phyloP scores from a whole-genome alignment of 257 asterid genomes.

The Solanum tacnaense region DNA sequence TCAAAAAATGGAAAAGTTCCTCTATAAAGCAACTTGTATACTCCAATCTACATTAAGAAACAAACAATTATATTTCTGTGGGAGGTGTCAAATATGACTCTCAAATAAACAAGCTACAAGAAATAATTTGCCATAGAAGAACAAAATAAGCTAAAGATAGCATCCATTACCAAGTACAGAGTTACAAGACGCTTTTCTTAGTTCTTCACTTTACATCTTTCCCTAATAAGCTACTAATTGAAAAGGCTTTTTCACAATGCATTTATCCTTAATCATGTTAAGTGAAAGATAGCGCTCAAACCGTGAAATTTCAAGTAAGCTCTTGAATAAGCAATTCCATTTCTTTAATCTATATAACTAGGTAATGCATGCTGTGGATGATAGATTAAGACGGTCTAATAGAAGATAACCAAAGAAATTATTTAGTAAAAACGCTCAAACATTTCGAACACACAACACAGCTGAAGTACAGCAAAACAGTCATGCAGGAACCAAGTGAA shows the following conservation, averaged over 20 bases:
- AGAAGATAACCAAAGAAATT: constrained; percentile 11
- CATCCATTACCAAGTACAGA: background rate
- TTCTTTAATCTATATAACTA: background rate
- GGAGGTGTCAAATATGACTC: background rate
- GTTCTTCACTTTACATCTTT: background rate
- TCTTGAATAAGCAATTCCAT: background rate
- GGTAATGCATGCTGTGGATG: background rate
- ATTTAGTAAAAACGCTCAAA: background rate
- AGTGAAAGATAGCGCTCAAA: background rate
- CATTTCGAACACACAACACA: background rate
- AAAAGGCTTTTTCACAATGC: constrained; percentile 7
- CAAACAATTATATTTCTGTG: background rate
- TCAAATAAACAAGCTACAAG: background rate
- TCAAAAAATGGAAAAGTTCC: background rate
- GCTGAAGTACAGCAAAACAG: constrained; percentile 7
- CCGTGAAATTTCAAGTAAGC: background rate
- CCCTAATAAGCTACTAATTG: background rate
- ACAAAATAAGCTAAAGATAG: background rate
- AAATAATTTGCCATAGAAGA: background rate
- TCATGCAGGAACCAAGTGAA: background rate
- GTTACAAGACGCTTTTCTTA: background rate
- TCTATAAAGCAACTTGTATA: background rate
- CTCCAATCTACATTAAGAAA: background rate
- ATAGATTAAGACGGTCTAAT: background rate
- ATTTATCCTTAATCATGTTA: background rate